A percentile compares a stretch with the other conserved stretches of the same genome.
These are phyloP conservation scores for Penicillium mononematosum DNA, from an alignment of 495 filamentous ascomycete species.

Conservation along the genomic window DNA sequence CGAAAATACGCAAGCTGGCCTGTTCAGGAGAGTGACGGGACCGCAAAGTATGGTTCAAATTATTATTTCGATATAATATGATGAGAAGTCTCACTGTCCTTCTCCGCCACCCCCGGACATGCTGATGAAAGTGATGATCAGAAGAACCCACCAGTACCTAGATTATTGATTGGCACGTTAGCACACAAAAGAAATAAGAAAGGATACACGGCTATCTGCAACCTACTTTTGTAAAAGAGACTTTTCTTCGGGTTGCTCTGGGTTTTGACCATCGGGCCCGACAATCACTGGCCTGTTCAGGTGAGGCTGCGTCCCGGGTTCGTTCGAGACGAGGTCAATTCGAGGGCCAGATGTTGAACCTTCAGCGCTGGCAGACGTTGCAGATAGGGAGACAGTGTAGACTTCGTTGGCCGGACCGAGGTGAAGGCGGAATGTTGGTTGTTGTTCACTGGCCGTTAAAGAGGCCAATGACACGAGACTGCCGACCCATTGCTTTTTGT, in stretches of 20 bases:
- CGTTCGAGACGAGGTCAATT: slow-evolving; percentile 31
- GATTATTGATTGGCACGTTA: slow-evolving; percentile 14
- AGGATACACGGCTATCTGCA: neutral
- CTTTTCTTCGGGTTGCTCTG: slow-evolving; percentile 42
- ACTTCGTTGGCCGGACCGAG: slow-evolving; percentile 35
- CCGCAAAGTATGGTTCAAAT: neutral
- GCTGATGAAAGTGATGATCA: slow-evolving; percentile 42
- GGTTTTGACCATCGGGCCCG: slow-evolving; percentile 36
- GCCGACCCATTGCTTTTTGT: slow-evolving; percentile 43
- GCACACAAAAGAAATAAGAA: neutral
- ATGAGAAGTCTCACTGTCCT: slow-evolving; percentile 17
- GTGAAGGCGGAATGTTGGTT: slow-evolving; percentile 38
- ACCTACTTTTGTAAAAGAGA: slow-evolving; percentile 50
- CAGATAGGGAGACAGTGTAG: slow-evolving; percentile 37
- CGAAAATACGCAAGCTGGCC: neutral
- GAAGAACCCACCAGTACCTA: slow-evolving; percentile 50
- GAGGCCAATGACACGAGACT: slow-evolving; percentile 36
- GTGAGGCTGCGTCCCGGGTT: slow-evolving; percentile 36
- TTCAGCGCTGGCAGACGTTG: slow-evolving; percentile 8
- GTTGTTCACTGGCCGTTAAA: slow-evolving; percentile 23
- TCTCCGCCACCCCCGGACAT: slow-evolving; percentile 46
- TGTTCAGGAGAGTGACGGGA: neutral
- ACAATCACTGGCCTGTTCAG: slow-evolving; percentile 46
- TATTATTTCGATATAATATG: slow-evolving; percentile 3
- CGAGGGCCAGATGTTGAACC: slow-evolving; percentile 12